Base-by-base conservation (phyloP, 2,329 filamentous ascomycete species). In the Cercospora citrullina region DNA sequence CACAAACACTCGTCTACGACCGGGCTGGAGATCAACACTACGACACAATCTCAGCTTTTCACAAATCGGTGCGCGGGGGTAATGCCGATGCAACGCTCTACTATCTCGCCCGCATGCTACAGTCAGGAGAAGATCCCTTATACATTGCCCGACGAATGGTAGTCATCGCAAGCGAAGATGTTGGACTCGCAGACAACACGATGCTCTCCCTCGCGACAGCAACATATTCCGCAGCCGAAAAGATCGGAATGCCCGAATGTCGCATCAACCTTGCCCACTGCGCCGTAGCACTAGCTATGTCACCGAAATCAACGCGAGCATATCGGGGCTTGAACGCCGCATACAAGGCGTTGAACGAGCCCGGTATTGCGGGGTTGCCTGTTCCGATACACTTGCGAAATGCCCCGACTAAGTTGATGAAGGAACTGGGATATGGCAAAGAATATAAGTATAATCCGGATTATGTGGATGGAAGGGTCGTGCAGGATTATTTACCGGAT, bases 401-500 rank as follows among this genome's bases (percentile, higher is more conserved):
- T 79, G 95, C 95, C 8, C 94, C 95, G 0, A 98, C 95, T 1
- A 87, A 90, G 72, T 78, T 98, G 72, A 96, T 99, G 94, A 91
- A 94, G 75, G 94, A 97, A 73, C 82, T 98, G 72, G 94, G 93
- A 0, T 96, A 93, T 76, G 94, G 94, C 0, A 90, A 89, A 60
- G 91, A 93, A 77, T 99, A 99, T 80, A 98, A 98, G 80, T 98
- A 99, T 77, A 96, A 96, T 73, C 95, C 95, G 0, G 92, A 96
- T 73, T 99, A 94, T 76, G 81, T 87, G 61, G 88, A 94, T 69
- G 95, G 95, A 0, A 87, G 83, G 73, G 94, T 98, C 0, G 86
- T 84, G 71, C 95, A 99, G 81, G 91, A 94, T 26, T 99, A 98
- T 79, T 80, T 99, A n/a, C 95, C 95, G 0, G 90, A 92, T 10